Base-by-base conservation (phyloP, 495 filamentous ascomycete species). In the Xylaria flabelliformis region DNA sequence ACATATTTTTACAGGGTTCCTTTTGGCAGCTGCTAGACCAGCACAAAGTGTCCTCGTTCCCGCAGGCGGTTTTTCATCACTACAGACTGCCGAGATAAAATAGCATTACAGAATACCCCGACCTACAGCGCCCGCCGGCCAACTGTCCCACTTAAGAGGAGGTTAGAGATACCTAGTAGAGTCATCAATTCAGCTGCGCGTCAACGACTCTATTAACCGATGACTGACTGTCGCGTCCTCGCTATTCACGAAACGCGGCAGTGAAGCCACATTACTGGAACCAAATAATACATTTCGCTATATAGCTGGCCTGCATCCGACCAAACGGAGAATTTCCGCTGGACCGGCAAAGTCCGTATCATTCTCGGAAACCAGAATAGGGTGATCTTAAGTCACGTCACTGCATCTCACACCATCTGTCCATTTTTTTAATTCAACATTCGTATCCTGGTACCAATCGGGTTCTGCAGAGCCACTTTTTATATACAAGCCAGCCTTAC, bases 351-450 rank as follows among this genome's bases (percentile, higher is more conserved):
- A n/a, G 48, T 21, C 65, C 65, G 65, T 44, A 32, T 41, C 65
- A 44, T 29, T 32, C 50, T 39, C 65, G 50, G 50, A 56, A 36
- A 3, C 48, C 48, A 15, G 56, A 42, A 56, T 55, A 55, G 65
- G 29, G 48, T 55, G 48, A 67, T 67, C 36, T n/a, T 36, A 55
- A 56, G 65, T 55, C 65, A 56, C 50, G 48, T 50, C 65, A 65
- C 48, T 56, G 50, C 3, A 44, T 19, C 65, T 67, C 65, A 67
- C 65, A 67, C 65, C 65, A 67, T n/a, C 32, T 41, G 21, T 44
- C 61, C 61, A 10, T 4, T 41, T 61, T 61, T 61, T 24, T 24
- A 29, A 53, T 41, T 21, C 29, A 56, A 36, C 42, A 26, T 55
- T 56, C 50, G 36, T 8, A 34, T 34, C 48, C 44, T 26, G 34